phyloP scores from a whole-genome alignment of 2,329 filamentous ascomycete genomes.

The Chaetothyriales sp. region DNA sequence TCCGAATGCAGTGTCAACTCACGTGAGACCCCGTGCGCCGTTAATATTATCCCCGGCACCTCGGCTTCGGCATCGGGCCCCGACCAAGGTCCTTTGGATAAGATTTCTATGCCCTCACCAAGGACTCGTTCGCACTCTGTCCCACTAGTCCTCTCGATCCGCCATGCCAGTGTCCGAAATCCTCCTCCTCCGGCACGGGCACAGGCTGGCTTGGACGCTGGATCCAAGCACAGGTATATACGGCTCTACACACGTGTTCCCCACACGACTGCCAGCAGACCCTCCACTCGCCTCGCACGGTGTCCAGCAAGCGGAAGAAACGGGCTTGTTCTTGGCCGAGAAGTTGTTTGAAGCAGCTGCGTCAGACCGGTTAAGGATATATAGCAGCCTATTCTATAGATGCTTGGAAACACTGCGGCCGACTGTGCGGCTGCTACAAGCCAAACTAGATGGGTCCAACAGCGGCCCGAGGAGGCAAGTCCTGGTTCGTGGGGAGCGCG shows the following conservation, averaged over 20 bases:
- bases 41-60: too few relatives aligned
- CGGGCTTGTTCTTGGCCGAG: constrained; percentile 50
- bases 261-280: constrained; percentile 78
- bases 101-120: background rate
- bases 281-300: constrained; percentile 79
- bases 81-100: background rate
- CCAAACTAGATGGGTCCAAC: constrained; percentile 4
- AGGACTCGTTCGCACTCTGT: background rate
- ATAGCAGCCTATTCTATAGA: constrained; percentile 75
- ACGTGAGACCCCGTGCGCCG: too few relatives aligned
- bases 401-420: constrained; percentile 75
- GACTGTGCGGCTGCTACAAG: constrained; percentile 31
- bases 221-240: constrained; percentile 70
- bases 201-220: constrained; percentile 80
- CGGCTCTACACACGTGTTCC: constrained; percentile 56
- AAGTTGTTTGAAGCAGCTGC: constrained; percentile 53
- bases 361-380: constrained; percentile 41
- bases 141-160: background rate
- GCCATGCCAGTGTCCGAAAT: constrained; percentile 19
- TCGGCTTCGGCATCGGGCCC: too few relatives aligned
- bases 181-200: constrained; percentile 28
- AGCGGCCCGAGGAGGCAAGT: constrained; percentile 22
- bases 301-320: constrained; percentile 65
- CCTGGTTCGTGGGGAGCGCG: constrained; percentile 24
- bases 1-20: too few relatives aligned